Conservation (phyloP, 2,329 filamentous ascomycete genomes). For the Arachnopeziza araneosa region DNA sequence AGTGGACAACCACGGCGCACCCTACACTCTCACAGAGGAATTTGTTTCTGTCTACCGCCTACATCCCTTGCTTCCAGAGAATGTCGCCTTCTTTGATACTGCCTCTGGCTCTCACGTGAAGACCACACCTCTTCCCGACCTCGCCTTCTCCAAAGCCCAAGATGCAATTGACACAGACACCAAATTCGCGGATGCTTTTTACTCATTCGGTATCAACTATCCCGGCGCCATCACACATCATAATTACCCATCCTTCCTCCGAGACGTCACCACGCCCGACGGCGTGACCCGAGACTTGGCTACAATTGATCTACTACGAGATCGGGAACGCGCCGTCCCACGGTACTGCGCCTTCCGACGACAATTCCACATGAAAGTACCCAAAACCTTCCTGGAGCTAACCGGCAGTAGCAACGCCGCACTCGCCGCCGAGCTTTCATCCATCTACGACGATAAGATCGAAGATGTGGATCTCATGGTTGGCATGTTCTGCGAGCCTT, state of each 20-base stretch:
- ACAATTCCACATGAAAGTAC: slow-evolving; percentile 9
- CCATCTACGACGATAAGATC: slow-evolving; percentile 8
- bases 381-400: slow-evolving; percentile 13
- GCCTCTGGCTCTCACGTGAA: slow-evolving; percentile 5
- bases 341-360: slow-evolving; percentile 12
- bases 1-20: slow-evolving; percentile 7
- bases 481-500: slow-evolving; percentile 10
- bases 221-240: slow-evolving; percentile 14
- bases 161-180: slow-evolving; percentile 4
- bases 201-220: slow-evolving; percentile 16
- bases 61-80: slow-evolving; percentile 16
- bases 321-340: slow-evolving; percentile 13
- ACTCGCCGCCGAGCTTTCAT: slow-evolving; percentile 4
- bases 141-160: slow-evolving; percentile 11
- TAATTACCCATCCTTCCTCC: slow-evolving; percentile 11
- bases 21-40: slow-evolving; percentile 14
- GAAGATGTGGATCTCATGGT: slow-evolving; percentile 12
- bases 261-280: slow-evolving; percentile 8
- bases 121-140: slow-evolving; percentile 6
- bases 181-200: slow-evolving; percentile 10
- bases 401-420: slow-evolving; percentile 5
- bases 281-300: slow-evolving; percentile 6
- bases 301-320: slow-evolving; percentile 11
- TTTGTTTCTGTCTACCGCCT: slow-evolving; percentile 14
- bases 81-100: slow-evolving; percentile 13